phyloP scores from a whole-genome alignment of 192 early-diverging fungal species.

The Linnemannia zychae region DNA sequence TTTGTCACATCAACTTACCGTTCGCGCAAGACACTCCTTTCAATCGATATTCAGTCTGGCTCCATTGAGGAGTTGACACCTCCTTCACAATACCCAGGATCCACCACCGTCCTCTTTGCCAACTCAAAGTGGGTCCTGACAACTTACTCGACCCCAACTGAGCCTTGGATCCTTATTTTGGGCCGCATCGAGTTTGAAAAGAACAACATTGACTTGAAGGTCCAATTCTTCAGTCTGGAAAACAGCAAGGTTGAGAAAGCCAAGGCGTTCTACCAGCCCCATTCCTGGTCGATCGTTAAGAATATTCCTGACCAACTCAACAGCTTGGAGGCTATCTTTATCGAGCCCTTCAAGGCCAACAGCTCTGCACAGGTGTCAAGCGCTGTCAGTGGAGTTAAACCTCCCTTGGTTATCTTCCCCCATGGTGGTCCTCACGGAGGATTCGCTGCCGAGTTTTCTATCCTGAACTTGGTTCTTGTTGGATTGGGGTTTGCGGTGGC shows the following conservation, averaged over 20 bases:
- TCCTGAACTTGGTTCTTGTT: slow-evolving; percentile 61
- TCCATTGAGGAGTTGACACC: slow-evolving; percentile 66
- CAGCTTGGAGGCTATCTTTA: slow-evolving; percentile 55
- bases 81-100: slow-evolving; percentile 53
- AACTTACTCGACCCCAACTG: slow-evolving; percentile 65
- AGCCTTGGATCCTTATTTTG: slow-evolving; percentile 61
- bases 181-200: slow-evolving; percentile 24
- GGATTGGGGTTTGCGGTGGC: slow-evolving; percentile 75
- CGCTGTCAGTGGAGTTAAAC: slow-evolving; percentile 38
- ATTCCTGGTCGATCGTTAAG: slow-evolving; percentile 51
- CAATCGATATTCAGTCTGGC: slow-evolving; percentile 60
- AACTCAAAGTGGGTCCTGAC: slow-evolving; percentile 60
- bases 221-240: slow-evolving; percentile 34
- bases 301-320: slow-evolving; percentile 52
- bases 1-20: slow-evolving; percentile 40
- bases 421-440: slow-evolving; percentile 85
- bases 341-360: slow-evolving; percentile 40
- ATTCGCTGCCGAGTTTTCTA: slow-evolving; percentile 66
- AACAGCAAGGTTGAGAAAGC: slow-evolving; percentile 35
- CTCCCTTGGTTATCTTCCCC: slow-evolving; percentile 77
- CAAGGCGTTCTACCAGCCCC: slow-evolving; percentile 28
- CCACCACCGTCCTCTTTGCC: slow-evolving; percentile 61
- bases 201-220: not conserved
- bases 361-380: slow-evolving; percentile 27
- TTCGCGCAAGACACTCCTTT: slow-evolving; percentile 38